Evolutionary conservation across 306 rosid species (phyloP), one percentile per base, ranked within the genome.

Genomic region (Vicia faba): DNA sequence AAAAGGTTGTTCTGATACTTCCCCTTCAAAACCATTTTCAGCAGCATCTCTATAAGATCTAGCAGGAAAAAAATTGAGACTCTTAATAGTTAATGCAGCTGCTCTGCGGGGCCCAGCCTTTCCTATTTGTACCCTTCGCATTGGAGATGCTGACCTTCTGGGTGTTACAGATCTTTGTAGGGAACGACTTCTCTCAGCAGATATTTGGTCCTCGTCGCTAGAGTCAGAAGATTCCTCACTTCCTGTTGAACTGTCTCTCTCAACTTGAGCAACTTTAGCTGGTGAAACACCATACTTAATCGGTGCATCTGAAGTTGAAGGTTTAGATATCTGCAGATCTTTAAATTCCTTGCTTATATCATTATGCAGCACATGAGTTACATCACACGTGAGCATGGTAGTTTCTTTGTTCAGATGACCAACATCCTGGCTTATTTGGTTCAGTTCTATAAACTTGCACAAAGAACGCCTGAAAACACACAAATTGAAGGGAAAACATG

Each of bases 71-170:
- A 50, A 86, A 76, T 68, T 83, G 54, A 92, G 85, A 81, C 95
- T 89, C 88, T 91, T 93, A 78, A 93, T 89, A 69, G 96, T 85
- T 68, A 93, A 40, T 39, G 96, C 96, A 43, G 98, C 82, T 1
- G 95, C 96, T 72, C 91, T 81, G 72, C 97, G 95, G 7, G 96
- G 85, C 58, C 98, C 95, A 33, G 90, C 78, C 83, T 80, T 88
- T 61, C 98, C 98, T 50, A 93, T 85, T 76, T 93, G 97, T 44
- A 93, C 33, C 75, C 98, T 86, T 77, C 97, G 84, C 98, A 93
- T 93, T 38, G 98, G 98, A 68, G 98, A 89, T 69, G 98, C 97
- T 40, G 97, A 90, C 74, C 98, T 85, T 83, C 95, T 83, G 8
- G 98, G 88, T 49, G 88, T 58, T 65, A 89, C 82, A 44, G 84